Percentiles rank a stretch among this genome's conserved stretches.
phyloP scores from a whole-genome alignment of 2,329 filamentous ascomycete genomes.

The Fulvia fulva region DNA sequence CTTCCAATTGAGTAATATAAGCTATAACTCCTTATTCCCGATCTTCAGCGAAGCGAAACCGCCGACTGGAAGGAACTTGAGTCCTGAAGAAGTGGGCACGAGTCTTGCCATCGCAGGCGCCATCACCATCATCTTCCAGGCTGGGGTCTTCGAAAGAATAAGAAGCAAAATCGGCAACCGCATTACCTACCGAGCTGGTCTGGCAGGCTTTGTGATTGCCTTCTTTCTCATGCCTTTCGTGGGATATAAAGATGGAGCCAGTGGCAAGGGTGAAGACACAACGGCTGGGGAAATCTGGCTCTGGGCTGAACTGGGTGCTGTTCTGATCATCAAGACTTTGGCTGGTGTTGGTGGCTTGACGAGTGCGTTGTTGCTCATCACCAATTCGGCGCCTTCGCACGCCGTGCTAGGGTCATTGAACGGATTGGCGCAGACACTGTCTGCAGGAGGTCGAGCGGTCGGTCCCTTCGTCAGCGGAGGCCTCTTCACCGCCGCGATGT shows the following conservation, averaged over 20 bases:
- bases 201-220: constrained; percentile 75
- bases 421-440: constrained; percentile 88
- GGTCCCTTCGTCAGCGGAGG: constrained; percentile 86
- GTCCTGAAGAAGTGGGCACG: constrained; percentile 76
- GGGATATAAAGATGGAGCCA: constrained; percentile 63
- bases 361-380: constrained; percentile 84
- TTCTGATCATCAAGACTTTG: constrained; percentile 84
- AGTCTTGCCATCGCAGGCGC: constrained; percentile 79
- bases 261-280: constrained; percentile 45
- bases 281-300: constrained; percentile 62
- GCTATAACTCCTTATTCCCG: constrained; percentile 91
- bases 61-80: constrained; percentile 72
- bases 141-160: constrained; percentile 75
- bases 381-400: constrained; percentile 84
- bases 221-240: constrained; percentile 89
- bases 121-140: constrained; percentile 85
- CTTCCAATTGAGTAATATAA: constrained; percentile 90
- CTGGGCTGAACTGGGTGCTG: constrained; percentile 73
- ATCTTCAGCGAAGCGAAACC: constrained; percentile 76
- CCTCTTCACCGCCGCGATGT: constrained; percentile 74
- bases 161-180: constrained; percentile 80
- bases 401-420: constrained; percentile 85
- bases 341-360: constrained; percentile 86
- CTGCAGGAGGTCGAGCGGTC: constrained; percentile 80
- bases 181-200: constrained; percentile 71